These are phyloP conservation scores for Paxillus involutus DNA, from an alignment of 768 basidiomycete genomes.

Conservation along the genomic window DNA sequence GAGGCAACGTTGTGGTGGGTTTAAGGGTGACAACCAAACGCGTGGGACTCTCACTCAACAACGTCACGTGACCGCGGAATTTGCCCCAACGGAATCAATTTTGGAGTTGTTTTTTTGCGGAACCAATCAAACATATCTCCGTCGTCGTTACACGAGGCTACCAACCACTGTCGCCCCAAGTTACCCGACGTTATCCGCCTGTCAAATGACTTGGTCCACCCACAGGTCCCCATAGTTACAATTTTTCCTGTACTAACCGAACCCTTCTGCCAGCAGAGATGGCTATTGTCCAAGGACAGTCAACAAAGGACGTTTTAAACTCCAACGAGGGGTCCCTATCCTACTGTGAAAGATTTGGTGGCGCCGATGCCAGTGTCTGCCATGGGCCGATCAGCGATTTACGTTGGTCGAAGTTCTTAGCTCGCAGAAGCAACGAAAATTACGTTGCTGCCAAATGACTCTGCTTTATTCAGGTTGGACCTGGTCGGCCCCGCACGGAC, in stretches of 20 bases:
- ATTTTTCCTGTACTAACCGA: too few relatives aligned
- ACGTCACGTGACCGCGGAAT: conserved; percentile 31
- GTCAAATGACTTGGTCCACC: conserved; percentile 4
- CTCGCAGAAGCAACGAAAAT: neutral
- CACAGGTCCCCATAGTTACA: neutral
- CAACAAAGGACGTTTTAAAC: neutral
- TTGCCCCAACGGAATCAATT: conserved; percentile 21
- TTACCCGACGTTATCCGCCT: neutral
- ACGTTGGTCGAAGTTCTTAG: neutral
- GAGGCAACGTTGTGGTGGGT: conserved; percentile 20
- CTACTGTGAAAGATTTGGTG: too few relatives aligned
- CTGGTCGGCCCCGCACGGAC: neutral
- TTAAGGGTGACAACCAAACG: conserved; percentile 25
- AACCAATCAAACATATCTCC: conserved; percentile 10
- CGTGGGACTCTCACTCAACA: conserved; percentile 36
- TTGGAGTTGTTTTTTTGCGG: conserved; percentile 1
- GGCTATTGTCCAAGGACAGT: neutral
- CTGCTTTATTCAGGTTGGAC: neutral
- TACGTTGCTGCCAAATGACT: neutral
- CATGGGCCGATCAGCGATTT: neutral
- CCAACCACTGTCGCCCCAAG: neutral
- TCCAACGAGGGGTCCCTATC: neutral
- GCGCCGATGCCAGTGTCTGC: neutral
- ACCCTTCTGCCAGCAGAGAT: neutral
- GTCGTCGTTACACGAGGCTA: conserved; percentile 37